A percentile compares a stretch with the other conserved stretches of the same genome.
These are phyloP conservation scores for Lunularia cruciata DNA, from an alignment of 225 moss, liverwort and hornwort species.

Conservation along the genomic window DNA sequence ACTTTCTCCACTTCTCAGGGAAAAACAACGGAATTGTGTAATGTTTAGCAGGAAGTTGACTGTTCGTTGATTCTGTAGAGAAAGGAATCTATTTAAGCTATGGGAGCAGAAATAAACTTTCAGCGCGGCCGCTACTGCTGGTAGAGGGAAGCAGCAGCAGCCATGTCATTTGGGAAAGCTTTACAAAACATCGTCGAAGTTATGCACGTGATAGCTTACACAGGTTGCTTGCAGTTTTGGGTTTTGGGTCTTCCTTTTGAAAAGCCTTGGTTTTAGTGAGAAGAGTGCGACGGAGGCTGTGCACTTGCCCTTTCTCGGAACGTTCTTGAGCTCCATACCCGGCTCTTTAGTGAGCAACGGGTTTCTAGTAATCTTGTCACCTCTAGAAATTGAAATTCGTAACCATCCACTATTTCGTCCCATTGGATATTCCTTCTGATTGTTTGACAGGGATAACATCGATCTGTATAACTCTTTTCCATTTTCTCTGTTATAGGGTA, in stretches of 20 bases:
- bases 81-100: too few relatives aligned
- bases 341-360: slow-evolving; percentile 26
- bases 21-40: too few relatives aligned
- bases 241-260: slow-evolving; percentile 19
- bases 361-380: slow-evolving; percentile 18
- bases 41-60: too few relatives aligned
- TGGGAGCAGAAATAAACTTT: too few relatives aligned
- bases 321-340: slow-evolving; percentile 20
- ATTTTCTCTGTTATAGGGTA: slow-evolving; percentile 9
- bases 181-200: slow-evolving; percentile 16
- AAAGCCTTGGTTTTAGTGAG: slow-evolving; percentile 17
- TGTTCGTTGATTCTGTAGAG: too few relatives aligned
- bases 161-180: slow-evolving; percentile 13
- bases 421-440: too few relatives aligned
- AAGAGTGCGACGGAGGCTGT: slow-evolving; percentile 21
- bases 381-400: too few relatives aligned
- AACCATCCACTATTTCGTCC: too few relatives aligned
- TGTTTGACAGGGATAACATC: slow-evolving; percentile 28
- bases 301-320: slow-evolving; percentile 22
- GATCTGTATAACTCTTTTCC: slow-evolving; percentile 17
- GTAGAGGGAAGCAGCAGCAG: slow-evolving; percentile 12
- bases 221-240: slow-evolving; percentile 25
- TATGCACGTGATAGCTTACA: slow-evolving; percentile 13
- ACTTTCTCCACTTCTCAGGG: too few relatives aligned
- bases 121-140: slow-evolving; percentile 16